A percentile compares a stretch with the other conserved stretches of the same genome.
These are phyloP conservation scores for Azolla pinnata DNA, from an alignment of 75 land plant species.

Conservation along the genomic window DNA sequence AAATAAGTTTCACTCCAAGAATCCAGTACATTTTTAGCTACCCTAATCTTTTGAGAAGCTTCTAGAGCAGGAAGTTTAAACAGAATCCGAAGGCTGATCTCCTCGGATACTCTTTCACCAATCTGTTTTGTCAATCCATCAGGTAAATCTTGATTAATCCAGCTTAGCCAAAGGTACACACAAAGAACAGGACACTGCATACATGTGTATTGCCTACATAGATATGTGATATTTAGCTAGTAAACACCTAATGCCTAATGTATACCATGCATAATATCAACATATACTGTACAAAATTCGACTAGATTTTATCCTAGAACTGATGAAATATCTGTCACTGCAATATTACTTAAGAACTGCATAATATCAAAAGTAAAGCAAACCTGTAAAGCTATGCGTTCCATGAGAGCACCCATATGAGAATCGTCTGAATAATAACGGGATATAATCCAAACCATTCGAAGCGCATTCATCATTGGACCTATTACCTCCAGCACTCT, in stretches of 20 bases:
- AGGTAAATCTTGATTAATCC: no score
- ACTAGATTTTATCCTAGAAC: no score
- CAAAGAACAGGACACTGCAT: no score
- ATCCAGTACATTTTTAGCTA: conserved; percentile 16
- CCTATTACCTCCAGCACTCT: conserved; percentile 19
- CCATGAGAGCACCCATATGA: conserved; percentile 23
- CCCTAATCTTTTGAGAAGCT: conserved; percentile 4
- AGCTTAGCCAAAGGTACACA: no score
- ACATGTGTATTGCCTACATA: no score
- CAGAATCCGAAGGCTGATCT: conserved; percentile 13
- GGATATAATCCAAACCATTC: conserved; percentile 37
- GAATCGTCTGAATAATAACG: conserved; percentile 28
- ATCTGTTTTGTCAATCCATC: no score
- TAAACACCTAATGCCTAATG: no score
- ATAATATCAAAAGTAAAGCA: background rate
- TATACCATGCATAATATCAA: no score
- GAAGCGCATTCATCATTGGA: conserved; percentile 32
- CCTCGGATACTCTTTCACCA: conserved; percentile 21
- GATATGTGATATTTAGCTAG: no score
- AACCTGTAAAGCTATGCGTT: conserved; percentile 26
- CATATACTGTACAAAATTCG: no score
- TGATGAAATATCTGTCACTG: no score
- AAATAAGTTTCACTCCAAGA: conserved; percentile 24
- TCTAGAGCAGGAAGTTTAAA: conserved; percentile 8
- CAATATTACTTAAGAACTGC: no score